Evolutionary conservation across 2,329 filamentous ascomycete species (phyloP).

Genomic region (Dendryphion nanum): DNA sequence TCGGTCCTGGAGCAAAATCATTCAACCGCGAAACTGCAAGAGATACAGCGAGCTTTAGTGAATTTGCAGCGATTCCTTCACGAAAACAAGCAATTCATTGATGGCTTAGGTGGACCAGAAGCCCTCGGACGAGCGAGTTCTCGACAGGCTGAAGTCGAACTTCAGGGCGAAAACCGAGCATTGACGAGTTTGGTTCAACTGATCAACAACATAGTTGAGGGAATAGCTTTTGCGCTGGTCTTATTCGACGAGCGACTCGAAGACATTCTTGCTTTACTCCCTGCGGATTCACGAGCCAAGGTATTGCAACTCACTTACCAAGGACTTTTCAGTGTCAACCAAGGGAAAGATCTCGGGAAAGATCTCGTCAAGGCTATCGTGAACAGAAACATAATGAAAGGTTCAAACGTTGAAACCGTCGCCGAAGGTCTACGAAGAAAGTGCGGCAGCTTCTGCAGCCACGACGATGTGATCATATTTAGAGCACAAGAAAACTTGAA

Average conservation of each 20-base stretch:
- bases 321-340: slow-evolving; percentile 73
- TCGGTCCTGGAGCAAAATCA: slow-evolving; percentile 68
- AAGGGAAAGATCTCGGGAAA: slow-evolving; percentile 87
- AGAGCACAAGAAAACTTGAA: slow-evolving; percentile 96
- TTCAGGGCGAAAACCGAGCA: slow-evolving; percentile 92
- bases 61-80: slow-evolving; percentile 78
- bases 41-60: slow-evolving; percentile 77
- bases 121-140: slow-evolving; percentile 75
- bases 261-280: slow-evolving; percentile 78
- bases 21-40: slow-evolving; percentile 64
- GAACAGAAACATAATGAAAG: slow-evolving; percentile 94
- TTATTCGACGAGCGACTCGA: slow-evolving; percentile 90
- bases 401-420: slow-evolving; percentile 95
- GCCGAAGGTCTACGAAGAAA: slow-evolving; percentile 88
- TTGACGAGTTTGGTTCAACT: slow-evolving; percentile 82
- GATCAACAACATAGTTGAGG: slow-evolving; percentile 88
- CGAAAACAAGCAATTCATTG: slow-evolving; percentile 86
- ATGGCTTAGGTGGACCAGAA: slow-evolving; percentile 87
- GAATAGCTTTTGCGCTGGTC: slow-evolving; percentile 92
- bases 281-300: slow-evolving; percentile 66
- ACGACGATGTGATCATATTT: slow-evolving; percentile 97
- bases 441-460: slow-evolving; percentile 96
- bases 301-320: slow-evolving; percentile 83
- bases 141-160: slow-evolving; percentile 84
- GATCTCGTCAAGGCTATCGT: slow-evolving; percentile 96